Conservation (phyloP, 345 rosid genomes). For the Abelmoschus esculentus region DNA sequence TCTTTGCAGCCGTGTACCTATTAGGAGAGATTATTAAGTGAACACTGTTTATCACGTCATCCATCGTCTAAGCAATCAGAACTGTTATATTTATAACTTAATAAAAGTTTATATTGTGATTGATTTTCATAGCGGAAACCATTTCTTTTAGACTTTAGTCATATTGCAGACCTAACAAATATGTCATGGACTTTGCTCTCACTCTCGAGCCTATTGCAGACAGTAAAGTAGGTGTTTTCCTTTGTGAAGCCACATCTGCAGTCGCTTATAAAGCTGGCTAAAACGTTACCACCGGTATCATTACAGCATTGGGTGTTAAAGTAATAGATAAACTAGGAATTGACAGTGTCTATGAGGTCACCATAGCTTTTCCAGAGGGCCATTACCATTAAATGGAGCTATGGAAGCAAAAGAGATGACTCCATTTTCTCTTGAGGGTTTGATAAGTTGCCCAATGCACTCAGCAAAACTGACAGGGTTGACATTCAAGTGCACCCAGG, state of each 20-base stretch:
- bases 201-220: conserved; percentile 18
- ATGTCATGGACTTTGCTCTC: conserved; percentile 15
- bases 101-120: no score
- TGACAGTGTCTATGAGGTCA: conserved; percentile 29
- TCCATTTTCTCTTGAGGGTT: conserved; percentile 23
- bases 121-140: no score
- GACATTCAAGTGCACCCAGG: conserved; percentile 24
- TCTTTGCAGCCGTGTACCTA: no score
- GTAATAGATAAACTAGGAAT: conserved; percentile 34
- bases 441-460: conserved; percentile 33
- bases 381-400: conserved; percentile 29
- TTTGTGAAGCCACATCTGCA: conserved; percentile 29
- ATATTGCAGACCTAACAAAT: conserved; percentile 11
- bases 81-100: no score
- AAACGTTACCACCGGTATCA: conserved; percentile 22
- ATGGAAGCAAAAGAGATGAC: conserved; percentile 32
- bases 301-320: conserved; percentile 26
- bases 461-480: conserved; percentile 26
- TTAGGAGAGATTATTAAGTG: no score
- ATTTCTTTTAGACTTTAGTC: no score
- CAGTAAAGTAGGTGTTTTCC: conserved; percentile 24
- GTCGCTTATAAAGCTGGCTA: conserved; percentile 24
- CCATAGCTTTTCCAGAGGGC: conserved; percentile 18
- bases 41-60: no score
- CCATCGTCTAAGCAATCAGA: no score